Base-by-base conservation (phyloP, 495 filamentous ascomycete species). In the Daldinia grandis region DNA sequence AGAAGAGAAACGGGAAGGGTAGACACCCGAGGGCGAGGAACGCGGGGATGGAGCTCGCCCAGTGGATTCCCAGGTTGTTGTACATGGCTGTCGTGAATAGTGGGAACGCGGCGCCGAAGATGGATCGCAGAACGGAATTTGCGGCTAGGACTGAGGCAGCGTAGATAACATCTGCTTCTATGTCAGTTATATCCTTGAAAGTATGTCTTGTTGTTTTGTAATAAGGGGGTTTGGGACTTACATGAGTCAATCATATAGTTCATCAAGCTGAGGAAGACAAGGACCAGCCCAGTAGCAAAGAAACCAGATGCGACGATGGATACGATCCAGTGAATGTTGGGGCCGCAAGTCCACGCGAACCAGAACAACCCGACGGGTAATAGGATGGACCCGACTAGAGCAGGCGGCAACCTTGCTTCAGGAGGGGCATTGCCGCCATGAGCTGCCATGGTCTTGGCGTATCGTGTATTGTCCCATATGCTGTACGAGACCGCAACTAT, bases 31-130 rank as follows among this genome's bases (percentile, higher is more conserved):
- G 79, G 3, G 91, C 88, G 6, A 95, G 80, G 81, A 95, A 94
- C 0, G 91, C 93, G 0, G 92, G 91, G 53, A 96, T 84, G 1
- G 86, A 87, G 17, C 87, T 90, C 4, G 91, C 93, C 93, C 92
- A 94, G 81, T 94, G 91, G 65, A 91, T 89, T 63, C 92, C 92
- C 1, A 97, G 85, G 74, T 88, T 82, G 5, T 82, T 35, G 77
- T 92, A 95, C 90, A 95, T 92, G 62, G 90, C 71, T 0, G 85
- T 87, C 3, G 92, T 95, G 83, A 97, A 95, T 0, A 97, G 83
- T 2, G 93, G 93, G 82, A 97, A 95, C 0, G 86, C 90, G n/a
- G 92, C 90, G 72, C 93, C 93, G 75, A 95, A 93, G 17, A 83
- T 68, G 31, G 81, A 83, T 25, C 84, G 80, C 42, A 95, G 79